These are phyloP conservation scores for Incumbomyces lentus DNA, from an alignment of 2,329 filamentous ascomycete species.

Conservation along the genomic window DNA sequence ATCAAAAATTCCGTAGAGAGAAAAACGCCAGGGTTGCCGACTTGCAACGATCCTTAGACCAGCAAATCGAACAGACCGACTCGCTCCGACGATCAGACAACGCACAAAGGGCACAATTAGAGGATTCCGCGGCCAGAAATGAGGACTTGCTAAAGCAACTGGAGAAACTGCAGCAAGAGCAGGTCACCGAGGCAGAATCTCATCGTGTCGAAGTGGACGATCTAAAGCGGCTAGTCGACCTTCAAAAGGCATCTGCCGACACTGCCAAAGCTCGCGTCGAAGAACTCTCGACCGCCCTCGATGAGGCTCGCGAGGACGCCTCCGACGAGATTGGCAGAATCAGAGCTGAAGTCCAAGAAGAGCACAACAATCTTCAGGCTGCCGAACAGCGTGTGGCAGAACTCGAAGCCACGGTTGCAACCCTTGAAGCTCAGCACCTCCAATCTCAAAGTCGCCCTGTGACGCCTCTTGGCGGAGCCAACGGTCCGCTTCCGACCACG, in stretches of 20 bases:
- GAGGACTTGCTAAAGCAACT: conserved; percentile 74
- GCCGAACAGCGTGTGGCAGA: conserved; percentile 55
- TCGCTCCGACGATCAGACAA: conserved; percentile 69
- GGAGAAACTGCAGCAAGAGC: conserved; percentile 75
- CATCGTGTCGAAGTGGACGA: conserved; percentile 80
- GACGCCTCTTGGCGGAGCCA: conserved; percentile 44
- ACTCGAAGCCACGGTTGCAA: conserved; percentile 53
- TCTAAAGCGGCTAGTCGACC: conserved; percentile 67
- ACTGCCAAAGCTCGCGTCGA: conserved; percentile 51
- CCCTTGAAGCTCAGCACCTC: conserved; percentile 46
- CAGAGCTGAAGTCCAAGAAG: conserved; percentile 44
- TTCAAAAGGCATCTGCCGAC: conserved; percentile 49
- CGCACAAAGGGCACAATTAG: conserved; percentile 67
- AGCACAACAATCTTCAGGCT: conserved; percentile 50
- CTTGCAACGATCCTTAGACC: conserved; percentile 79
- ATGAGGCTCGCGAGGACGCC: conserved; percentile 52
- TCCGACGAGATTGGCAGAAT: conserved; percentile 47
- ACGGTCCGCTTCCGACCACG: conserved; percentile 39
- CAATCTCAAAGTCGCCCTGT: conserved; percentile 36
- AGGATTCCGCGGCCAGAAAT: conserved; percentile 74
- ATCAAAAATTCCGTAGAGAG: conserved; percentile 85
- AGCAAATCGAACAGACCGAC: conserved; percentile 66
- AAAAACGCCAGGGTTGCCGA: conserved; percentile 83
- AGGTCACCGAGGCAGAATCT: conserved; percentile 70
- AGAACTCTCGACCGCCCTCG: conserved; percentile 46